Conservation (phyloP, 2,329 filamentous ascomycete species). For the Fusarium continuum region DNA sequence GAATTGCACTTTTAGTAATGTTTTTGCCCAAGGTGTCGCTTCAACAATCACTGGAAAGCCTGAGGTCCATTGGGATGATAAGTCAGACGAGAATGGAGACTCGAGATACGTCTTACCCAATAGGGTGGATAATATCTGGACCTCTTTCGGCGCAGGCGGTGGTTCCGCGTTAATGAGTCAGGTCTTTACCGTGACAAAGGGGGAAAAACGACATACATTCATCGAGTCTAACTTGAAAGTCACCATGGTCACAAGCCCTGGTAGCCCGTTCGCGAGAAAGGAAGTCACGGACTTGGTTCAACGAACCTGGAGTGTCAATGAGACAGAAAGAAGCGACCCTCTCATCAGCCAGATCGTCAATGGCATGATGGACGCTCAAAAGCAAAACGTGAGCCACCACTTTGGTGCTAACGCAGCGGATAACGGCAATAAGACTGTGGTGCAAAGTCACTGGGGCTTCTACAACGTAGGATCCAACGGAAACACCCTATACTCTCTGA, state of each 20-base stretch:
- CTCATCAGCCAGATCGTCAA: constrained; percentile 1
- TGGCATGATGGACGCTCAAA: constrained; percentile 21
- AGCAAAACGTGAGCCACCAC: background rate
- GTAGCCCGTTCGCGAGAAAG: background rate
- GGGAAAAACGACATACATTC: constrained; percentile 13
- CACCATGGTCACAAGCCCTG: constrained; percentile 19
- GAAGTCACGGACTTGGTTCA: constrained; percentile 14
- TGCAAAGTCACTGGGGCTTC: constrained; percentile 14
- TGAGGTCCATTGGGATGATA: constrained; percentile 26
- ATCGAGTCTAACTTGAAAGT: background rate
- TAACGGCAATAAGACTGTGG: background rate
- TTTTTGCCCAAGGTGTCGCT: background rate
- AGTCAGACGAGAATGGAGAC: background rate
- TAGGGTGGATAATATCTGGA: constrained; percentile 30
- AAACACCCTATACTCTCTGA: background rate
- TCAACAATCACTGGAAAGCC: background rate
- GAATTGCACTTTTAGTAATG: constrained; percentile 29
- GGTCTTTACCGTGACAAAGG: constrained; percentile 29
- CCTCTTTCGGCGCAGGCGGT: constrained; percentile 14
- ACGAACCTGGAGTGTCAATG: constrained; percentile 15
- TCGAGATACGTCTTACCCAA: constrained; percentile 22
- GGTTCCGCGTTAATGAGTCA: constrained; percentile 27
- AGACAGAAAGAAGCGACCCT: background rate
- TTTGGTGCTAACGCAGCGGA: constrained; percentile 3
- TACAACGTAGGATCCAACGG: background rate